A percentile compares a stretch with the other conserved stretches of the same genome.
Evolutionary conservation across 2,329 filamentous ascomycete genomes (phyloP).

Genomic region (Penicillium sp.): DNA sequence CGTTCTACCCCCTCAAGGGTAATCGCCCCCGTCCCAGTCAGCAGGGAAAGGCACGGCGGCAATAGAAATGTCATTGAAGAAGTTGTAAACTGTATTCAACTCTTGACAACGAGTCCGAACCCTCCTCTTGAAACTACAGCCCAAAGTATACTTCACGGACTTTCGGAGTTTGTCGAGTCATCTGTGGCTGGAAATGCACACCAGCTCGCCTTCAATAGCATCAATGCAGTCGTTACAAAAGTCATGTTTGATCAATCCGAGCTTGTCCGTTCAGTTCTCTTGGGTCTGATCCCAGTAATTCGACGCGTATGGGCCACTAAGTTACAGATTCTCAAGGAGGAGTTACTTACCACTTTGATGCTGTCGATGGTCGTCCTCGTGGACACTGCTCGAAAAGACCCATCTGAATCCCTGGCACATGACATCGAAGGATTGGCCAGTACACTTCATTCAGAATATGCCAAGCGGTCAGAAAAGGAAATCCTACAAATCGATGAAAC

Average conservation of each 20-base stretch:
- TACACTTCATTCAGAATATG: constrained; percentile 75
- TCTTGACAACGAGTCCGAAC: constrained; percentile 64
- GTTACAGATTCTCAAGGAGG: constrained; percentile 66
- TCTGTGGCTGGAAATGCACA: constrained; percentile 62
- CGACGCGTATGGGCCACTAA: constrained; percentile 72
- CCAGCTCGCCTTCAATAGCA: constrained; percentile 69
- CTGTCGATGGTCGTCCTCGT: constrained; percentile 62
- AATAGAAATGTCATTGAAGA: constrained; percentile 50
- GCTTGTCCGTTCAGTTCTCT: constrained; percentile 61
- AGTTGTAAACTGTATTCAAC: constrained; percentile 64
- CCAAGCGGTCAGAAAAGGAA: constrained; percentile 66
- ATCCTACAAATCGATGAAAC: constrained; percentile 78
- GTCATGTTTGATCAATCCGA: constrained; percentile 67
- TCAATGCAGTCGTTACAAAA: constrained; percentile 69
- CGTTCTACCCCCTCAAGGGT: constrained; percentile 34
- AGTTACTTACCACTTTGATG: constrained; percentile 72
- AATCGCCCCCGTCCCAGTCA: constrained; percentile 28
- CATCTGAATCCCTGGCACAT: constrained; percentile 40
- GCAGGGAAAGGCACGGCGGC: constrained; percentile 27
- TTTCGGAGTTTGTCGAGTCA: constrained; percentile 62
- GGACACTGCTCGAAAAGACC: constrained; percentile 39
- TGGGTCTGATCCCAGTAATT: constrained; percentile 68
- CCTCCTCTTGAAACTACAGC: constrained; percentile 62
- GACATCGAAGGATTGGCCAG: constrained; percentile 67
- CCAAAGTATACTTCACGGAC: constrained; percentile 55